Evolutionary conservation across 495 filamentous ascomycete species (phyloP).

Genomic region (Neurospora terricola): DNA sequence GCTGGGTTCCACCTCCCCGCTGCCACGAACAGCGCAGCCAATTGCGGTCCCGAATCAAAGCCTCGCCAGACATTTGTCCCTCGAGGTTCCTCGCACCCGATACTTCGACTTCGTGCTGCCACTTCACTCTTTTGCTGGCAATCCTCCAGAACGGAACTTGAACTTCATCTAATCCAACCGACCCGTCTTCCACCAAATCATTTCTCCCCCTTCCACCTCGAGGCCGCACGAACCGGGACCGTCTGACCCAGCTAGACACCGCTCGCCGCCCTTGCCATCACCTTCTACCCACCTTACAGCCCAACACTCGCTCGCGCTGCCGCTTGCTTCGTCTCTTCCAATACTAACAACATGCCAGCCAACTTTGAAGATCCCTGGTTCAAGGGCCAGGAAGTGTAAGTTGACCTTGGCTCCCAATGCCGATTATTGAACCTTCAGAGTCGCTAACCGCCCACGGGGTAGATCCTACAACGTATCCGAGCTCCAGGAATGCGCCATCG

Average conservation of each 20-base stretch:
- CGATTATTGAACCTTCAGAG: not conserved
- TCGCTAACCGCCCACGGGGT: slow-evolving; percentile 3
- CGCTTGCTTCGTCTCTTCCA: not conserved
- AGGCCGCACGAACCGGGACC: not conserved
- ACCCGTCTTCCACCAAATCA: not conserved
- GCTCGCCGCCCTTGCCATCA: not conserved
- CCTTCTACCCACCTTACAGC: not conserved
- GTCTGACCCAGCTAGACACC: not conserved
- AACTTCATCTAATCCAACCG: not conserved
- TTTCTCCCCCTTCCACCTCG: not conserved
- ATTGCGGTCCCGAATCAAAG: not conserved
- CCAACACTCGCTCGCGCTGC: slow-evolving; percentile 14
- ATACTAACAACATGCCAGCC: slow-evolving; percentile 16
- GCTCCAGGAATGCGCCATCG: slow-evolving; percentile 62
- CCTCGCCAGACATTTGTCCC: not conserved
- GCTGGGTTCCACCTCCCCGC: not conserved
- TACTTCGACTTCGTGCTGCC: not conserved
- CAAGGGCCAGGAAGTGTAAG: slow-evolving; percentile 34
- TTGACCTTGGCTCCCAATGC: not conserved
- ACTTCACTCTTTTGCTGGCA: not conserved
- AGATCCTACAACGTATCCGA: slow-evolving; percentile 29
- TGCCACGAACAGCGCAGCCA: not conserved
- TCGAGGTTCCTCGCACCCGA: not conserved
- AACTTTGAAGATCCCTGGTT: slow-evolving; percentile 36
- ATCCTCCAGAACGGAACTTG: not conserved